Conservation (phyloP, 23 red algal genomes). For the Gracilaria vermiculophylla region DNA sequence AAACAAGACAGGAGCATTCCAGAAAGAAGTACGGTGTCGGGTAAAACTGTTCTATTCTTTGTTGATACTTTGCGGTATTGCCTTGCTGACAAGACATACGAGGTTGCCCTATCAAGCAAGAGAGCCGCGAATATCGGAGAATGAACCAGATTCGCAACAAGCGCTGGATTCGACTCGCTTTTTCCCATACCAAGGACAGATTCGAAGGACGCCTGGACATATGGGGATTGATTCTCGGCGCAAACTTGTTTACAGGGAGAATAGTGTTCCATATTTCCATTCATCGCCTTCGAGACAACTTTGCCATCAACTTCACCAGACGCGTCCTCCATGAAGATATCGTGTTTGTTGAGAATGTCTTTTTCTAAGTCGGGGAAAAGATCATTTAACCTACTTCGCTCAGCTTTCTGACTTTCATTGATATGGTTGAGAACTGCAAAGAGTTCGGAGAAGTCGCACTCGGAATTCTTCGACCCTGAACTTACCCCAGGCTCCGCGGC, state of each 20-base stretch:
- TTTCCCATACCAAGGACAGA: not conserved
- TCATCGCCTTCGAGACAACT: not conserved
- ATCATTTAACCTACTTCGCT: conserved; percentile 6
- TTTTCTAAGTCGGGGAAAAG: conserved; percentile 9
- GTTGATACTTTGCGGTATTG: conserved; percentile 11
- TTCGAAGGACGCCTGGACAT: conserved; percentile 1
- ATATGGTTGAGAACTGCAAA: not conserved
- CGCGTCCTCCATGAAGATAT: not conserved
- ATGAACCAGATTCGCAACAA: conserved; percentile 3
- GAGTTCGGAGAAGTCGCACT: not conserved
- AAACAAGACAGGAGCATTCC: conserved; percentile 13
- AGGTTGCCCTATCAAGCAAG: conserved; percentile 41
- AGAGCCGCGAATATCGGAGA: conserved; percentile 44
- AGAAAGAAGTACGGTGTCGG: not conserved
- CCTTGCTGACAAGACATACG: conserved; percentile 25
- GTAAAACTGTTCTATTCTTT: not conserved
- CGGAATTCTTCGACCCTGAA: not conserved
- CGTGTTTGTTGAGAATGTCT: not conserved
- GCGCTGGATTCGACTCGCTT: not conserved
- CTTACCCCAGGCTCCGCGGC: not conserved
- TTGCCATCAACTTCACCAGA: not conserved
- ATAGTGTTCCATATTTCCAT: conserved; percentile 6
- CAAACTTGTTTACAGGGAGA: not conserved
- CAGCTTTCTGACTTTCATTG: not conserved
- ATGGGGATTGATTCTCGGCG: not conserved